Evolutionary conservation across 306 rosid species (phyloP).

Genomic region (Vigna mungo): DNA sequence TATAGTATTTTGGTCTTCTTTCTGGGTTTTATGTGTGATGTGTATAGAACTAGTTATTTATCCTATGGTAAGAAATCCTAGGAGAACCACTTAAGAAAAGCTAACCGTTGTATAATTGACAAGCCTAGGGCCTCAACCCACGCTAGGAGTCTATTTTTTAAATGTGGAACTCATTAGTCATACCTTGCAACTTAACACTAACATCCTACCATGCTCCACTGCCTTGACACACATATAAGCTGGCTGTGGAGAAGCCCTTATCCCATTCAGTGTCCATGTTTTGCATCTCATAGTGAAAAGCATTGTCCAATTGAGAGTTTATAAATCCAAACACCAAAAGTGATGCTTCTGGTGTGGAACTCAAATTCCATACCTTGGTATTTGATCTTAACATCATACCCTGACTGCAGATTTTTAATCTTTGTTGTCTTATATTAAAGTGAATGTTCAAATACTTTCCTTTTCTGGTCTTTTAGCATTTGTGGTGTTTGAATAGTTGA

Average conservation of each 20-base stretch:
- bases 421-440: slow-evolving; percentile 14
- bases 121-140: neutral
- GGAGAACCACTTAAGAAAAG: neutral
- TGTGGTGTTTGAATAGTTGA: slow-evolving; percentile 9
- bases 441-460: neutral
- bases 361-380: neutral
- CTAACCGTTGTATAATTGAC: neutral
- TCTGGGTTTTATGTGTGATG: neutral
- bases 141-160: neutral
- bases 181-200: neutral
- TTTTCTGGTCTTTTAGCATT: neutral
- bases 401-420: slow-evolving; percentile 11
- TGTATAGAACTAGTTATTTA: neutral
- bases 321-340: neutral
- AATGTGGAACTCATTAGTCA: neutral
- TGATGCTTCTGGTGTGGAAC: neutral
- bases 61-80: neutral
- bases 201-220: neutral
- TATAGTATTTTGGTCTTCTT: slow-evolving; percentile 18
- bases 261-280: neutral
- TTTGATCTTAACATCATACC: neutral
- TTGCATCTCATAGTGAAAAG: neutral
- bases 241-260: neutral
- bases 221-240: neutral
- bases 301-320: neutral